phyloP scores from a whole-genome alignment of 1,284 basidiomycete genomes.

The Rhodotorula sp. region DNA sequence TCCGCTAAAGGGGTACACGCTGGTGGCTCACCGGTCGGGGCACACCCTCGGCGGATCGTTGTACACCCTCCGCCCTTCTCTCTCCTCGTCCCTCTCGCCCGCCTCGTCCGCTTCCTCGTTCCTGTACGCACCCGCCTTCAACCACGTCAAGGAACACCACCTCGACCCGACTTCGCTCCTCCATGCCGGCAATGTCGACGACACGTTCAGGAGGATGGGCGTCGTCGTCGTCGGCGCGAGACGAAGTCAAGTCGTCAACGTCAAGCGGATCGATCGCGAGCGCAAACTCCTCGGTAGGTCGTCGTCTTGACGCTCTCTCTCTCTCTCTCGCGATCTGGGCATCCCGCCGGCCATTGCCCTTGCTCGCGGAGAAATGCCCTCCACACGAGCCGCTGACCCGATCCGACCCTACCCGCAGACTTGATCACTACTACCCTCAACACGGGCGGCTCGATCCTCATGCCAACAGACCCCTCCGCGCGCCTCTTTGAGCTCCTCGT shows the following conservation, averaged over 20 bases:
- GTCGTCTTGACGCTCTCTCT: too few species aligned
- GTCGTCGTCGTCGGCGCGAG: constrained; percentile 92
- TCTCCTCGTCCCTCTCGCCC: constrained; percentile 60
- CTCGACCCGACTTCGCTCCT: constrained; percentile 89
- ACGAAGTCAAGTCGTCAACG: constrained; percentile 73
- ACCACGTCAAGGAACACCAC: constrained; percentile 95
- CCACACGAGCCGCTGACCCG: too few species aligned
- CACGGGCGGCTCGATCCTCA: constrained; percentile 67
- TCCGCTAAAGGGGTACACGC: constrained; percentile 84
- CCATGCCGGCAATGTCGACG: constrained; percentile 59
- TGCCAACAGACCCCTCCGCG: constrained; percentile 92
- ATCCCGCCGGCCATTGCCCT: too few species aligned
- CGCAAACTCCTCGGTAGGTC: constrained; percentile 75
- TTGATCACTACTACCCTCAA: constrained; percentile 80
- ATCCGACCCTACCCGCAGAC: constrained; percentile 55
- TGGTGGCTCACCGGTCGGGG: constrained; percentile 94
- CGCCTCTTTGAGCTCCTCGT: constrained; percentile 91
- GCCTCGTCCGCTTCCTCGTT: constrained; percentile 80
- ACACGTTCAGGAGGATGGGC: constrained; percentile 83
- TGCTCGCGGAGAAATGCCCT: too few species aligned
- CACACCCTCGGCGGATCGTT: constrained; percentile 96
- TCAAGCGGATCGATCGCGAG: constrained; percentile 87
- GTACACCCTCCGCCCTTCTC: constrained; percentile 79
- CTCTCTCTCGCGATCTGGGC: not conserved
- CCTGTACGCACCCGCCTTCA: constrained; percentile 92